Percentiles rank a stretch among this genome's conserved stretches.
phyloP scores from a whole-genome alignment of 371 early-diverging fungal species.

The Lichtheimia corymbifera region DNA sequence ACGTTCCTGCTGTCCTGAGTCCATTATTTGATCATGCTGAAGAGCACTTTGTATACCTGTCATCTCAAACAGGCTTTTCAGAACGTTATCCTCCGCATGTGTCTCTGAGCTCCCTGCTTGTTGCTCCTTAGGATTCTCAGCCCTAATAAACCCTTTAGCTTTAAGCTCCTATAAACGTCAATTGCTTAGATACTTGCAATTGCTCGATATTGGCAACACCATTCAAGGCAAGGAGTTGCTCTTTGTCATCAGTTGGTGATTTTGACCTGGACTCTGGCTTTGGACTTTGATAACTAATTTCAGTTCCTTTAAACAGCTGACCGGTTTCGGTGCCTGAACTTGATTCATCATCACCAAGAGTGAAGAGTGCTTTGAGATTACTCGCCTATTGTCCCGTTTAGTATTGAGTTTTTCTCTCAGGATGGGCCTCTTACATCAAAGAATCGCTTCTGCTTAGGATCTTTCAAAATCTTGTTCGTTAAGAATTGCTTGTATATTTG shows the following conservation, averaged over 20 bases:
- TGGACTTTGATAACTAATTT: conserved; percentile 38
- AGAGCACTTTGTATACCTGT: conserved; percentile 86
- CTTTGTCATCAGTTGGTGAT: conserved; percentile 23
- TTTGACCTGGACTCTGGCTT: conserved; percentile 21
- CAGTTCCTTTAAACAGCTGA: conserved; percentile 64
- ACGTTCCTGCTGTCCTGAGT: conserved; percentile 64
- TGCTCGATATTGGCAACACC: conserved; percentile 60
- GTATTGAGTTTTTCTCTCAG: not conserved
- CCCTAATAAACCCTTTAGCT: not conserved
- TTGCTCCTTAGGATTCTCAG: conserved; percentile 20
- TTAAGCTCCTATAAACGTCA: not conserved
- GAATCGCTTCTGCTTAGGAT: conserved; percentile 89
- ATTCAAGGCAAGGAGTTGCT: conserved; percentile 40
- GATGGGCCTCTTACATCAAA: conserved; percentile 62
- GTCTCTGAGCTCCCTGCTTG: conserved; percentile 20
- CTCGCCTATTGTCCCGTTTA: conserved; percentile 43
- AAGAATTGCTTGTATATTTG: conserved; percentile 98
- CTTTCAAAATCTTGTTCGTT: conserved; percentile 93
- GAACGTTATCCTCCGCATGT: conserved; percentile 51
- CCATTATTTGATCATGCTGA: conserved; percentile 86
- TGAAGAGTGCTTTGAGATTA: conserved; percentile 85
- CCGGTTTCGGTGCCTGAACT: conserved; percentile 68
- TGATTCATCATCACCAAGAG: conserved; percentile 64
- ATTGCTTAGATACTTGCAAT: conserved; percentile 40
- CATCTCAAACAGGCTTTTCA: conserved; percentile 76